Percentiles rank a stretch among this genome's conserved stretches.
Conservation (phyloP, 1,284 basidiomycete species). For the Ustanciosporium gigantosporum region DNA sequence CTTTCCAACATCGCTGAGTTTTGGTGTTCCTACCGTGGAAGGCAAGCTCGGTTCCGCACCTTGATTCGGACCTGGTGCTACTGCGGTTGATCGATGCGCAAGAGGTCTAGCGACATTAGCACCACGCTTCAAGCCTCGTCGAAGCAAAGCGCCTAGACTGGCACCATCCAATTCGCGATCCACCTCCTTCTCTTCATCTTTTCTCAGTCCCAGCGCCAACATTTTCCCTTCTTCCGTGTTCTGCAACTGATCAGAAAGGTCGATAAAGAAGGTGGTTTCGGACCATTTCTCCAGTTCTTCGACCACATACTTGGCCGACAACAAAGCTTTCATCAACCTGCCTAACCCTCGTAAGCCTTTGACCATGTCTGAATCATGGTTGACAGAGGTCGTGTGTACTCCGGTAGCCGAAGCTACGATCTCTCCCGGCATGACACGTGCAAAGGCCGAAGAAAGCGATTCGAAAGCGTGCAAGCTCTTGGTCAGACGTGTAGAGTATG, state of each 20-base stretch:
- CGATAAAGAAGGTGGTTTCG: constrained; percentile 44
- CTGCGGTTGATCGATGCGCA: neutral
- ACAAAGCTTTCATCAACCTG: constrained; percentile 49
- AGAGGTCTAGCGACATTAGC: constrained; percentile 21
- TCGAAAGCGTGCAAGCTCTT: constrained; percentile 91
- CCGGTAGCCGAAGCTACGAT: constrained; percentile 21
- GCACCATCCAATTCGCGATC: constrained; percentile 50
- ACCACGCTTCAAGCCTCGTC: constrained; percentile 45
- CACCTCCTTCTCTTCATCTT: constrained; percentile 27
- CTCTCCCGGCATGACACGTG: constrained; percentile 85
- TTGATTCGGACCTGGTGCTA: neutral
- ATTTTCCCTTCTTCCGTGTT: constrained; percentile 22
- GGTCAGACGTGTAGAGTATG: constrained; percentile 76
- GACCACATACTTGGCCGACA: constrained; percentile 41
- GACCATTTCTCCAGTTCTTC: constrained; percentile 45
- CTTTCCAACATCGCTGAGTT: constrained; percentile 8
- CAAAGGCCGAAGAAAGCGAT: constrained; percentile 69
- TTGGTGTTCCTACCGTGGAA: constrained; percentile 6
- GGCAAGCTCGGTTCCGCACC: neutral
- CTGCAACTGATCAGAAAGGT: constrained; percentile 34
- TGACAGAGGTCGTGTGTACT: constrained; percentile 5
- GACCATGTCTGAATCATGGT: constrained; percentile 48
- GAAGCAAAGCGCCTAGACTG: constrained; percentile 38
- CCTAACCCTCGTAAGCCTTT: constrained; percentile 51
- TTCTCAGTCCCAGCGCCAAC: constrained; percentile 15